Conservation (phyloP, 441 rosid genomes). For the Populus tomentosa region DNA sequence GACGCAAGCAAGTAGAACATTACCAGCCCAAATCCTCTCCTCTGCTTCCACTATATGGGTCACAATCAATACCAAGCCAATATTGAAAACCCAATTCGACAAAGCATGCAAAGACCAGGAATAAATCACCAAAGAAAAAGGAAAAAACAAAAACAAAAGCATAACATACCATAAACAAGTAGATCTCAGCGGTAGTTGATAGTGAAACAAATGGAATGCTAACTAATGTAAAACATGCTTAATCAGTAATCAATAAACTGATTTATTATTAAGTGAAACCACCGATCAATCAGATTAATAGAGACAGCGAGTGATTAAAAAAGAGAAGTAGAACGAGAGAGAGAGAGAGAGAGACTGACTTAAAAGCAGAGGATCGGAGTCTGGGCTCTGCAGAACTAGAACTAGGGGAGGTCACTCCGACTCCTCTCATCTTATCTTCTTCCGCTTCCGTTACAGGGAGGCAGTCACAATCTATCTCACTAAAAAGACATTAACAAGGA, state of each 20-base stretch:
- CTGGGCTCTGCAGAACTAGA: conserved; percentile 46
- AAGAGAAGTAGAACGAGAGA: neutral
- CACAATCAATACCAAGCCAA: neutral
- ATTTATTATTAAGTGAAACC: neutral
- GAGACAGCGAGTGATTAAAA: neutral
- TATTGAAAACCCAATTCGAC: neutral
- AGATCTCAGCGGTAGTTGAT: neutral
- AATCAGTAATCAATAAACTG: neutral
- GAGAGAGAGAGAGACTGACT: conserved; percentile 27
- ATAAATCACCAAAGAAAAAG: neutral
- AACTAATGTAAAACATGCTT: neutral
- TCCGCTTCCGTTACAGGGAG: conserved; percentile 5
- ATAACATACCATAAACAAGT: neutral
- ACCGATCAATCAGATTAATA: neutral
- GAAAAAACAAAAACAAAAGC: too few species aligned
- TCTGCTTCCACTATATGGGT: neutral
- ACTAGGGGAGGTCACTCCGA: conserved; percentile 29
- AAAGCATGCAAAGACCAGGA: neutral
- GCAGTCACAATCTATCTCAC: neutral
- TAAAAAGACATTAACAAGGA: neutral
- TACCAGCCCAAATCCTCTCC: neutral
- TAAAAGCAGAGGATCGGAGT: conserved; percentile 47
- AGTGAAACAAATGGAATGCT: neutral
- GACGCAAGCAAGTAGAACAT: neutral
- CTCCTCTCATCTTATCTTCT: conserved; percentile 15